These are phyloP conservation scores for Rubus parviflorus DNA, from an alignment of 306 rosid genomes.

Conservation along the genomic window DNA sequence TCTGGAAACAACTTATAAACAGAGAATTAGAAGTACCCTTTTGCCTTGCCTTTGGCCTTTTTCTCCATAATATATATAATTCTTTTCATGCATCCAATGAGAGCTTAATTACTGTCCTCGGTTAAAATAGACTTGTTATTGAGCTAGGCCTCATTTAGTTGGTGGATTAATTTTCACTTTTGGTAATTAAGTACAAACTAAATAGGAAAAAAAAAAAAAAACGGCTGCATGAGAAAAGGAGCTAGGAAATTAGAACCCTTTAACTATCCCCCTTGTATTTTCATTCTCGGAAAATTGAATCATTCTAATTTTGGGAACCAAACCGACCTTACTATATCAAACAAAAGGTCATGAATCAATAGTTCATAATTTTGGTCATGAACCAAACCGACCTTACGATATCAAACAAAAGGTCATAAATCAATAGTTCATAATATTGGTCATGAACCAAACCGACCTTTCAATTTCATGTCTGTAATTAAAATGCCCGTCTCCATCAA, in stretches of 20 bases:
- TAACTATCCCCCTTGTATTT: not conserved
- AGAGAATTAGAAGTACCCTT: conserved; percentile 7
- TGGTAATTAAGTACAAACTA: not conserved
- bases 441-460: not conserved
- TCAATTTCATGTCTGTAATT: not conserved
- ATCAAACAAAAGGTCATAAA: not conserved
- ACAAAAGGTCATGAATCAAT: not conserved
- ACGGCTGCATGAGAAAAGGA: not conserved
- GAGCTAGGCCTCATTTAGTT: not conserved
- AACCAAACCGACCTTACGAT: not conserved
- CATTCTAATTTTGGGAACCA: not conserved
- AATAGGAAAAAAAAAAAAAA: not conserved
- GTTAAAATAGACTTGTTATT: not conserved
- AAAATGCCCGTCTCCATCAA: conserved; percentile 8
- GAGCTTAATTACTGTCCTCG: conserved; percentile 19
- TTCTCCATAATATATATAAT: conserved; percentile 1
- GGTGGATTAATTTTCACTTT: not conserved
- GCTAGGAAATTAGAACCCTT: not conserved
- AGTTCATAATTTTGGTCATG: not conserved
- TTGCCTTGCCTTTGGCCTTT: not conserved
- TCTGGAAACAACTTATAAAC: conserved; percentile 10
- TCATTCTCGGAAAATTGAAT: not conserved
- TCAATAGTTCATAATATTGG: not conserved
- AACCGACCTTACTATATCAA: not conserved
- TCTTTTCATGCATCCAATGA: conserved; percentile 33